Evolutionary conservation across 2,329 filamentous ascomycete species (phyloP).

Genomic region (Stachybotrys echinatus): DNA sequence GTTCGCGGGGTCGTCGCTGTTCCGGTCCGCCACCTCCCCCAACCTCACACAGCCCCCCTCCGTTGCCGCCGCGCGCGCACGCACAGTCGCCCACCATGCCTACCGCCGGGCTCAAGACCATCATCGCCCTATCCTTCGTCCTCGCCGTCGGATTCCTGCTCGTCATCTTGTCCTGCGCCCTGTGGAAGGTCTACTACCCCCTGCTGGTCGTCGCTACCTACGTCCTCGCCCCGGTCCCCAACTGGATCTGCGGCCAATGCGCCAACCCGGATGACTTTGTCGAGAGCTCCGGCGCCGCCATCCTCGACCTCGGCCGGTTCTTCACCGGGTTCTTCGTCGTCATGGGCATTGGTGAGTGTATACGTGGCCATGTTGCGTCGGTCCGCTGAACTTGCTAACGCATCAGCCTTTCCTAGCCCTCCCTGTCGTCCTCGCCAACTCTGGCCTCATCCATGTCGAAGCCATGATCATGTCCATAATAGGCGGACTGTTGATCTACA

Average conservation of each 20-base stretch:
- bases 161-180: conserved; percentile 93
- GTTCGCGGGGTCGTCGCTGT: conserved; percentile 6
- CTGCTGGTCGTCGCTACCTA: conserved; percentile 95
- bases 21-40: background rate
- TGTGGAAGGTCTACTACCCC: conserved; percentile 92
- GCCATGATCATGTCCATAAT: conserved; percentile 95
- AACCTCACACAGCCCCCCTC: conserved; percentile 4
- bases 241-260: conserved; percentile 90
- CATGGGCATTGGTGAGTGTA: conserved; percentile 94
- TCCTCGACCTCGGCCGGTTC: conserved; percentile 93
- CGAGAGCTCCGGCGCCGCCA: conserved; percentile 71
- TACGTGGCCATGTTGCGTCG: too few species aligned
- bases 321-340: conserved; percentile 92
- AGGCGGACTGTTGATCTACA: conserved; percentile 91
- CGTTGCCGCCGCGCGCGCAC: conserved; percentile 3
- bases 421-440: conserved; percentile 82
- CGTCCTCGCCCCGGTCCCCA: conserved; percentile 86
- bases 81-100: conserved; percentile 43
- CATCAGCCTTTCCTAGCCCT: conserved; percentile 53
- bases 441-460: conserved; percentile 71
- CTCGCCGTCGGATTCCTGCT: conserved; percentile 98
- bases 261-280: conserved; percentile 95
- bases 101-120: conserved; percentile 94
- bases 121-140: conserved; percentile 98
- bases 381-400: too few species aligned